These are phyloP conservation scores for Acanthochlamys bracteata DNA, from an alignment of 106 monocot genomes.

Conservation along the genomic window DNA sequence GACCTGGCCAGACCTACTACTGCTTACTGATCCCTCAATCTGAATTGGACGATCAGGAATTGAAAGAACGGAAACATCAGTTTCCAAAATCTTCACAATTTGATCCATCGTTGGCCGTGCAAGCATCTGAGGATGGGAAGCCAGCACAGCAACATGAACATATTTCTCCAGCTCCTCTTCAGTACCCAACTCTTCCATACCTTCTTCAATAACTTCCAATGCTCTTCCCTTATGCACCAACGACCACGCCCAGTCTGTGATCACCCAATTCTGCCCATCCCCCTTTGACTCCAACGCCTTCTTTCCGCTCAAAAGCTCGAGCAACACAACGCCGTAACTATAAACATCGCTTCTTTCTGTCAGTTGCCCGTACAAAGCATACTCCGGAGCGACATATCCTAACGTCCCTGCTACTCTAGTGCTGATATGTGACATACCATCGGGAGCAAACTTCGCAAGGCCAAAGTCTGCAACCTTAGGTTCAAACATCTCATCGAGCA, in stretches of 20 bases:
- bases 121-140: conserved; percentile 79
- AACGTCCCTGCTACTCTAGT: conserved; percentile 84
- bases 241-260: conserved; percentile 90
- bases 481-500: conserved; percentile 65
- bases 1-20: conserved; percentile 59
- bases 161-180: conserved; percentile 69
- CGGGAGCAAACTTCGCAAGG: conserved; percentile 73
- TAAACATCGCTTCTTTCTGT: conserved; percentile 91
- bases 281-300: conserved; percentile 48
- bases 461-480: conserved; percentile 89
- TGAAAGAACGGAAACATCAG: conserved; percentile 28
- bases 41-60: conserved; percentile 80
- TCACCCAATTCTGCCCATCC: conserved; percentile 33
- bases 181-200: conserved; percentile 56
- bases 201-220: conserved; percentile 65
- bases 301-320: conserved; percentile 88
- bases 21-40: conserved; percentile 66
- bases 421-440: conserved; percentile 82
- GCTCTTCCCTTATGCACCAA: conserved; percentile 50
- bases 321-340: conserved; percentile 79
- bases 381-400: conserved; percentile 90
- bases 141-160: conserved; percentile 63
- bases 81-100: conserved; percentile 72
- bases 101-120: conserved; percentile 90
- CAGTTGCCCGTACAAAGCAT: conserved; percentile 83